Evolutionary conservation across 2,329 filamentous ascomycete species (phyloP).

Genomic region (Microdochium bolleyi): DNA sequence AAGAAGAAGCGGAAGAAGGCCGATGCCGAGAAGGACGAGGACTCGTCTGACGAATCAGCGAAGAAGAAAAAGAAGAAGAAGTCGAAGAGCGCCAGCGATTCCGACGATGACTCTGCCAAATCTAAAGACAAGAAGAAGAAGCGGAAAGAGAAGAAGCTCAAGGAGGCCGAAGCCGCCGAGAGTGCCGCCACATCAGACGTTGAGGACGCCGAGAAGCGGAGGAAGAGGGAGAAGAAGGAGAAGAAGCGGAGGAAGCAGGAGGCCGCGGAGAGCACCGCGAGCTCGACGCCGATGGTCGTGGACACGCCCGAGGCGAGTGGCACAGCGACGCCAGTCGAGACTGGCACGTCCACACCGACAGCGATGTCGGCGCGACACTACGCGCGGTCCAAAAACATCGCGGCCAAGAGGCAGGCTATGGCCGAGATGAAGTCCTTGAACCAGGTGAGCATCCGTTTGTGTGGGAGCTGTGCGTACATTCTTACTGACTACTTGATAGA

Average conservation of each 20-base stretch:
- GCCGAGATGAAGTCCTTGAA: slow-evolving; percentile 77
- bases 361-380: slow-evolving; percentile 58
- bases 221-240: slow-evolving; percentile 10
- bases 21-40: slow-evolving; percentile 12
- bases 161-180: slow-evolving; percentile 7
- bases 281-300: not conserved
- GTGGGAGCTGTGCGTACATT: not conserved
- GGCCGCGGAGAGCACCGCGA: not conserved
- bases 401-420: slow-evolving; percentile 77
- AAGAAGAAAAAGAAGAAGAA: slow-evolving; percentile 12
- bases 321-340: slow-evolving; percentile 28
- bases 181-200: slow-evolving; percentile 12
- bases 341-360: slow-evolving; percentile 36
- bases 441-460: slow-evolving; percentile 52
- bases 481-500: slow-evolving; percentile 31
- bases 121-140: slow-evolving; percentile 22
- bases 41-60: slow-evolving; percentile 1
- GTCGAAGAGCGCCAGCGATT: slow-evolving; percentile 16
- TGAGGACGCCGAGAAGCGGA: slow-evolving; percentile 23
- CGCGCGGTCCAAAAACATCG: slow-evolving; percentile 74
- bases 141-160: slow-evolving; percentile 25
- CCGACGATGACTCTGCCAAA: slow-evolving; percentile 23
- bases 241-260: slow-evolving; percentile 15
- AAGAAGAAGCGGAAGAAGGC: slow-evolving; percentile 16
- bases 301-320: slow-evolving; percentile 21